A percentile compares a stretch with the other conserved stretches of the same genome.
Evolutionary conservation across 192 early-diverging fungal species (phyloP).

Genomic region (Hyaloraphidium curvatum): DNA sequence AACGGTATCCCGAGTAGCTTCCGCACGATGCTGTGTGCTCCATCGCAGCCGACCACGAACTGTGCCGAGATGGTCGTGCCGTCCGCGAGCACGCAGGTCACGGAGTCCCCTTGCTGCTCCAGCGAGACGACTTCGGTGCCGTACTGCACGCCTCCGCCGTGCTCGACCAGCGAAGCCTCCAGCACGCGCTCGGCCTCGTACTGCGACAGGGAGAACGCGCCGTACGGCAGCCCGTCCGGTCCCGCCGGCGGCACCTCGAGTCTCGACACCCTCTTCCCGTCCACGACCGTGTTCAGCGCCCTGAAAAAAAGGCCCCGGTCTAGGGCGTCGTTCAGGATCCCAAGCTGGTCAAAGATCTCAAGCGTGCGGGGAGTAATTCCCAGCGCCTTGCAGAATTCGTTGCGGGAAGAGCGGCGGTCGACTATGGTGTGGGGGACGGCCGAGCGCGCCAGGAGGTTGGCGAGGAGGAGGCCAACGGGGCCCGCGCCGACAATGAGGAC

Average conservation of each 20-base stretch:
- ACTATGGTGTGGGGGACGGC: slow-evolving; percentile 11
- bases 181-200: slow-evolving; percentile 5
- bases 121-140: background rate
- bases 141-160: slow-evolving; percentile 8
- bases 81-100: slow-evolving; percentile 6
- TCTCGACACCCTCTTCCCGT: slow-evolving; percentile 1
- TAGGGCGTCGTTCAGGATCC: slow-evolving; percentile 6
- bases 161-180: slow-evolving; percentile 4
- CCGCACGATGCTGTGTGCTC: slow-evolving; percentile 12
- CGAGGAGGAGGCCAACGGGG: slow-evolving; percentile 14
- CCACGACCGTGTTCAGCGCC: background rate
- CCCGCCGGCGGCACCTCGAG: background rate
- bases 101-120: background rate
- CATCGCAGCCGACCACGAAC: slow-evolving; percentile 14
- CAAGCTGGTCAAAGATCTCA: slow-evolving; percentile 11
- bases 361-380: slow-evolving; percentile 10
- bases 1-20: slow-evolving; percentile 14
- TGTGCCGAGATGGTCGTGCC: slow-evolving; percentile 9
- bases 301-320: too few relatives aligned
- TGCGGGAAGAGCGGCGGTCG: slow-evolving; percentile 8
- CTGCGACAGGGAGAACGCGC: slow-evolving; percentile 8
- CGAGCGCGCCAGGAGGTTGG: slow-evolving; percentile 9
- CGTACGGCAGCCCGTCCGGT: background rate
- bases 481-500: slow-evolving; percentile 15
- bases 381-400: slow-evolving; percentile 7